A percentile compares a stretch with the other conserved stretches of the same genome.
phyloP scores from a whole-genome alignment of 139 green algal species.

The Chlorella vulgaris region DNA sequence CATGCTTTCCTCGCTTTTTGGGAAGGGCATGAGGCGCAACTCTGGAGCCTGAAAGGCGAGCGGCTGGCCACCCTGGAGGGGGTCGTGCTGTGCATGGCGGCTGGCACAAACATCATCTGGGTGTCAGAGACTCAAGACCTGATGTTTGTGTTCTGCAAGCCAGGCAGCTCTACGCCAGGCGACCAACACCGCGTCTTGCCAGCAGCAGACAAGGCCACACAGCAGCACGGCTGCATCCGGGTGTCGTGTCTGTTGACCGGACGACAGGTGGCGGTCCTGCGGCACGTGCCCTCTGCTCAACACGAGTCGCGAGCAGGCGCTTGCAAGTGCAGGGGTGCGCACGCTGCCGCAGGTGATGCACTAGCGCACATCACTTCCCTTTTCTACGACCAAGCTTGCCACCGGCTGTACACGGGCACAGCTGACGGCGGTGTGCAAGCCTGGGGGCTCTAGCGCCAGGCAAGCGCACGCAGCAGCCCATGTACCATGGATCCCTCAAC shows the following conservation, averaged over 20 bases:
- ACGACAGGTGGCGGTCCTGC: no score
- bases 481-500: neutral
- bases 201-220: neutral
- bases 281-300: no score
- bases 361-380: neutral
- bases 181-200: neutral
- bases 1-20: conserved; percentile 17
- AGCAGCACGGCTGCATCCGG: neutral
- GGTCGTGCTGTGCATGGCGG: neutral
- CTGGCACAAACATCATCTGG: conserved; percentile 1
- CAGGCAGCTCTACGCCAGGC: neutral
- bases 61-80: conserved; percentile 2
- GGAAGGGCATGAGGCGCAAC: neutral
- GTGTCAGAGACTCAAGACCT: neutral
- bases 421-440: conserved; percentile 8
- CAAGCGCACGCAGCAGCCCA: neutral
- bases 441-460: neutral
- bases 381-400: neutral
- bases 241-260: no score
- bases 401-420: conserved; percentile 3
- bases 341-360: neutral
- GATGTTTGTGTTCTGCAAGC: neutral
- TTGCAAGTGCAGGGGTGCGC: no score
- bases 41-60: conserved; percentile 3
- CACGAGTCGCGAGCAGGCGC: no score